phyloP scores from a whole-genome alignment of 2,329 filamentous ascomycete genomes.

The Scedosporium aurantiacum region DNA sequence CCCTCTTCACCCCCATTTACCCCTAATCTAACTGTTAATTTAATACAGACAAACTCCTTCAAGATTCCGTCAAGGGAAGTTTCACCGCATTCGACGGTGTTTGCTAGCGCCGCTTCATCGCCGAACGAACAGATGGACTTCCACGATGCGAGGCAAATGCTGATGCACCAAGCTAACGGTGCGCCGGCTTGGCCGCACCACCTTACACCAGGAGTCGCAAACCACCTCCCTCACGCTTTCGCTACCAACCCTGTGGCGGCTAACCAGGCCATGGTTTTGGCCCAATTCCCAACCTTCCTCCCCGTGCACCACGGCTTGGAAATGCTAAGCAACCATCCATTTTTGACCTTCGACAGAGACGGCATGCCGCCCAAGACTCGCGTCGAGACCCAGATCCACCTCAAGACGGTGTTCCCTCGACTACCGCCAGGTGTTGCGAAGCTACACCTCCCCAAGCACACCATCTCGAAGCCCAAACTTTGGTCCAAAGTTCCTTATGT shows the following conservation, averaged over 20 bases:
- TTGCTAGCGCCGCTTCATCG: conserved; percentile 41
- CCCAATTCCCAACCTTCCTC: conserved; percentile 1
- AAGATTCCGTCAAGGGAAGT: conserved; percentile 43
- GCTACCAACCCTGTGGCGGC: not conserved
- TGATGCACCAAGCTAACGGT: not conserved
- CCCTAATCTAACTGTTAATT: not conserved
- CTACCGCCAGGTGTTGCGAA: conserved; percentile 67
- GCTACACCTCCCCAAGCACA: conserved; percentile 77
- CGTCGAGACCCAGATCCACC: conserved; percentile 92
- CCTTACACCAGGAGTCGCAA: not conserved
- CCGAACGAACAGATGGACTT: conserved; percentile 20
- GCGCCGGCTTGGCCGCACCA: not conserved
- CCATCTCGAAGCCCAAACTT: conserved; percentile 89
- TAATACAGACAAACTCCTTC: conserved; percentile 27
- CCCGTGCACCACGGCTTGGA: not conserved
- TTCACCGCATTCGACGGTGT: conserved; percentile 41
- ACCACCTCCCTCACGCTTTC: not conserved
- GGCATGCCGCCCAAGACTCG: conserved; percentile 27
- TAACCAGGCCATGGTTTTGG: not conserved
- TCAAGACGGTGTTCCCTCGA: conserved; percentile 67
- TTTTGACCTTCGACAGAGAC: conserved; percentile 5
- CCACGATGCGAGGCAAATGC: not conserved
- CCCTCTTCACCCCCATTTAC: conserved; percentile 8
- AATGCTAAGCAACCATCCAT: not conserved
- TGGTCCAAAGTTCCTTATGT: conserved; percentile 61